Conservation (phyloP, 768 basidiomycete species). For the Lentinula guzmanii region DNA sequence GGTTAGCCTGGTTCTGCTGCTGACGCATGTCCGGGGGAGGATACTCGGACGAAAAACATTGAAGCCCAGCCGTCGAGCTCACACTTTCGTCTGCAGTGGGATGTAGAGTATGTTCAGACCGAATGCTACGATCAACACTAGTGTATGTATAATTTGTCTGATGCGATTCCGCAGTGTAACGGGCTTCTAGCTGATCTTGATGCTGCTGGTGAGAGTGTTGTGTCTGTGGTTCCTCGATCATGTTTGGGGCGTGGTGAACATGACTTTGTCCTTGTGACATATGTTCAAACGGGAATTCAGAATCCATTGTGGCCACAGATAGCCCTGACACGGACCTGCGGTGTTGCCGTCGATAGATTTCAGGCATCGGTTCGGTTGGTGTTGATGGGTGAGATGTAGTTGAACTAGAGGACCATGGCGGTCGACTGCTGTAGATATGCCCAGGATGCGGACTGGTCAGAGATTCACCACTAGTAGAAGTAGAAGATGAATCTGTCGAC, state of each 20-base stretch:
- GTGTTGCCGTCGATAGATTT: not conserved
- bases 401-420: not conserved
- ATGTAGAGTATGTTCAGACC: not conserved
- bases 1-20: not conserved
- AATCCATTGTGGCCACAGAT: not conserved
- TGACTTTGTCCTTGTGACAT: not conserved
- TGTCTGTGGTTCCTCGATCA: not conserved
- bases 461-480: not conserved
- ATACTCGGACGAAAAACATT: not conserved
- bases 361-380: not conserved
- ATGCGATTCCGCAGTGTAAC: not conserved
- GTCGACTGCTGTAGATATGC: not conserved
- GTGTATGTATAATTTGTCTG: not conserved
- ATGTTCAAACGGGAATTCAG: not conserved
- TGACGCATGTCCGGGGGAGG: not conserved
- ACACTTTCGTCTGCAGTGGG: not conserved
- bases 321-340: not conserved
- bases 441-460: not conserved
- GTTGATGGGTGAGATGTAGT: not conserved
- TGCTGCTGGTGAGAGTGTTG: not conserved
- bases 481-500: slow-evolving; percentile 3
- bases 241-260: not conserved
- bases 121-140: too few relatives aligned
- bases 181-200: not conserved
- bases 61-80: not conserved